Base-by-base conservation (phyloP, 164 flowering plant genomes). In the Nymphaea colorata region DNA sequence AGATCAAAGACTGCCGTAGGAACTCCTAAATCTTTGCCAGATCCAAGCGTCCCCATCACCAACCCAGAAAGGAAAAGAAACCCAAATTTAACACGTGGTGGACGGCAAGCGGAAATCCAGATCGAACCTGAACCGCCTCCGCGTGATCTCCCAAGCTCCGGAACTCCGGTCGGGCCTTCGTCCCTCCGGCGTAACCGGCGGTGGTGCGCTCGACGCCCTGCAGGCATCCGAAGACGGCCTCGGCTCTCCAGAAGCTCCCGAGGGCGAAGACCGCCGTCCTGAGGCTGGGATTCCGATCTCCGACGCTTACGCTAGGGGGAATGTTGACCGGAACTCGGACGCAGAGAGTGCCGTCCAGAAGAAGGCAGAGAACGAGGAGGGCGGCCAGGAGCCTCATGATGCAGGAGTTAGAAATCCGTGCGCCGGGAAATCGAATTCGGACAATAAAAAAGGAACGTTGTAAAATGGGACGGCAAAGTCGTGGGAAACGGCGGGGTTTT, bases 241-340 rank as follows among this genome's bases (percentile, higher is more conserved):
- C 99, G 4, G 98, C 88, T 75, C 99, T 90, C 99, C 99, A 95
- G 81, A 95, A 95, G 80, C 98, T 81, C 15, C 99, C 99, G 12
- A 94, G 86, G 60, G 96, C 88, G 69, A 94, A 94, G 59, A 94
- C 91, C 6, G 98, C 93, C 2, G 82, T 81, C 68, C 78, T 85
- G 18, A 87, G 67, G 4, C 80, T 79, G 61, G 64, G 84, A 44
- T 74, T 17, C 3, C 41, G 55, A 18, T 44, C 41, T 3, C 43
- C 45, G 15, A 70, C 65, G 76, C 10, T 6, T 66, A 57, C 10
- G 64, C 59, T n/a, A 0, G 64, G 71, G n/a, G 83, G 65, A 63
- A 70, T 67, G 76, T 78, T 93, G 74, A 82, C 84, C 17, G 86
- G 87, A 43, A 90, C 36, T 70, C 97, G 79, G 51, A 93, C 86